Base-by-base conservation (phyloP, 139 green algal species). In the Axilococcus clingmanii region DNA sequence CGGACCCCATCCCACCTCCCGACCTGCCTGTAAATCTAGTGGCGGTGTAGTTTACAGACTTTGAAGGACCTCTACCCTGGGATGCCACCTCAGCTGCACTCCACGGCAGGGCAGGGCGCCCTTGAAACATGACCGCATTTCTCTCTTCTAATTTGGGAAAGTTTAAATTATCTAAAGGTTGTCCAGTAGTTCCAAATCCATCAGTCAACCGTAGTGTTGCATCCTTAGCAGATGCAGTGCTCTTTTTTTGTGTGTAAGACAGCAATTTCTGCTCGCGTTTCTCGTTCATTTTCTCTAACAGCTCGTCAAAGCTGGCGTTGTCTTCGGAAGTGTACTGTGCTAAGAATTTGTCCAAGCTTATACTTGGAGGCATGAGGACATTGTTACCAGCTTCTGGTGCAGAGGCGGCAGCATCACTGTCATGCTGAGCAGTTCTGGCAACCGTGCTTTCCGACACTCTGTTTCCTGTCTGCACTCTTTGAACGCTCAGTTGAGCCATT, bases 401-500 rank as follows among this genome's bases (percentile, higher is more conserved):
- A n/a, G n/a, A n/a, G n/a, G n/a, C n/a, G n/a, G n/a, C n/a, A n/a
- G n/a, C n/a, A n/a, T n/a, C n/a, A n/a, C n/a, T n/a, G n/a, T n/a
- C n/a, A n/a, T n/a, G n/a, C n/a, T n/a, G n/a, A n/a, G n/a, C n/a
- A n/a, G n/a, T n/a, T n/a, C n/a, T n/a, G n/a, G n/a, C n/a, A n/a
- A n/a, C n/a, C n/a, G n/a, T n/a, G n/a, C 9, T 43, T 43, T 22
- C 36, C 9, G 36, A 43, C 36, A n/a, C 2, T n/a, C 4, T 5
- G 19, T 6, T 15, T 17, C 2, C 36, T 23, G 36, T 43, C 9
- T n/a, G n/a, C n/a, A n/a, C n/a, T n/a, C n/a, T n/a, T n/a, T n/a
- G n/a, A n/a, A n/a, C n/a, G n/a, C n/a, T n/a, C n/a, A 87, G 46
- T 68, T 95, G 87, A 4, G 84, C 87, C 19, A 76, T 62, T 3